A percentile compares a stretch with the other conserved stretches of the same genome.
Conservation (phyloP, 139 green algal genomes). For the Chlamydomonas incerta region DNA sequence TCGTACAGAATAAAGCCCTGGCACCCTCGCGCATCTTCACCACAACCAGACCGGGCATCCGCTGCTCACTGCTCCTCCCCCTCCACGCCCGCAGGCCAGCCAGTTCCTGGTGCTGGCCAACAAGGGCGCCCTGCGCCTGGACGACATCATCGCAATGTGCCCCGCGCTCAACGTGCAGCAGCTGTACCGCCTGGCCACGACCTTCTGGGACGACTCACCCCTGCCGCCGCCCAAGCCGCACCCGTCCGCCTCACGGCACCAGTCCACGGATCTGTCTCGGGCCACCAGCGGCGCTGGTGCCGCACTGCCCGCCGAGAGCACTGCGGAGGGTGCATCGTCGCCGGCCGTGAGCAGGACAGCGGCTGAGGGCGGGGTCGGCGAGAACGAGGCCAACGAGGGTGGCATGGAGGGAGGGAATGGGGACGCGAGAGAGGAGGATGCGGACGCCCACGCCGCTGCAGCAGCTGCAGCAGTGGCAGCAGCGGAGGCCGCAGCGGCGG, state of each 20-base stretch:
- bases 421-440: background rate
- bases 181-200: constrained; percentile 64
- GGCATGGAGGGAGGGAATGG: background rate
- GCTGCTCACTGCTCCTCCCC: background rate
- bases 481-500: background rate
- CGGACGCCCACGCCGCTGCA: background rate
- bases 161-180: constrained; percentile 56
- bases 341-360: background rate
- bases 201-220: constrained; percentile 55
- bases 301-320: background rate
- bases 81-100: constrained; percentile 21
- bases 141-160: constrained; percentile 55
- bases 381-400: background rate
- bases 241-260: background rate
- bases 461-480: background rate
- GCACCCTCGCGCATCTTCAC: too few species aligned
- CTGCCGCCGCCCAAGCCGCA: background rate
- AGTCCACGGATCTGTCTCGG: too few species aligned
- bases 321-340: background rate
- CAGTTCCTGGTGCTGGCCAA: constrained; percentile 44
- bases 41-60: too few species aligned
- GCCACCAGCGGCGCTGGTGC: background rate
- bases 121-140: constrained; percentile 46
- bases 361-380: background rate
- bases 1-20: too few species aligned